phyloP scores from a whole-genome alignment of 805 yeast species.

The Candida sanyiensis region DNA sequence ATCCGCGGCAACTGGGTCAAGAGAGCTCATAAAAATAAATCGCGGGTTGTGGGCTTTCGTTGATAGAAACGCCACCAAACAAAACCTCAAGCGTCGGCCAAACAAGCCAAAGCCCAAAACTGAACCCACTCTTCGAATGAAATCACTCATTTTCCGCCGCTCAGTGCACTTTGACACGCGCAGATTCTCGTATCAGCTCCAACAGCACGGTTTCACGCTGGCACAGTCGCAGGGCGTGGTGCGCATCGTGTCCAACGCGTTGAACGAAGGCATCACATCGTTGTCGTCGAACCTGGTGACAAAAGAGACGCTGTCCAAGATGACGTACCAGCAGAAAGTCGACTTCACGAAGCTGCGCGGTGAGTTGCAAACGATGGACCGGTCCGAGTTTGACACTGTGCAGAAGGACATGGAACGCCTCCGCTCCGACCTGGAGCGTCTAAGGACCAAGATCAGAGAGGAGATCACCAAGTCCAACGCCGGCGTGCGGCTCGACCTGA shows the following conservation, averaged over 20 bases:
- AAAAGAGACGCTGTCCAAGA: slow-evolving; percentile 72
- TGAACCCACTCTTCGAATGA: too few relatives aligned
- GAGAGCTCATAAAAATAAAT: too few relatives aligned
- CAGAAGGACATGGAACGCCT: slow-evolving; percentile 85
- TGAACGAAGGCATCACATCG: slow-evolving; percentile 73
- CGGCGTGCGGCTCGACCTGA: slow-evolving; percentile 83
- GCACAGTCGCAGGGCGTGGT: slow-evolving; percentile 81
- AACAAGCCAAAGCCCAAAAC: too few relatives aligned
- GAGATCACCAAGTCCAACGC: slow-evolving; percentile 89
- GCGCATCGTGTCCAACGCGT: slow-evolving; percentile 61
- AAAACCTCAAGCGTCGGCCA: too few relatives aligned
- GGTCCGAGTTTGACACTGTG: slow-evolving; percentile 74
- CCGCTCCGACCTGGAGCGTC: slow-evolving; percentile 76
- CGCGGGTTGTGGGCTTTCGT: too few relatives aligned
- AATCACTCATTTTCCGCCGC: not conserved
- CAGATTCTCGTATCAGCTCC: slow-evolving; percentile 20
- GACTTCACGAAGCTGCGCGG: slow-evolving; percentile 94
- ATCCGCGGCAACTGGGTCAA: too few relatives aligned
- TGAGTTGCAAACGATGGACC: slow-evolving; percentile 83
- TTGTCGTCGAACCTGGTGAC: slow-evolving; percentile 77
- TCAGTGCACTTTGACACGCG: slow-evolving; percentile 25
- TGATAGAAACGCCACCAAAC: not conserved
- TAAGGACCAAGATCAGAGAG: slow-evolving; percentile 79
- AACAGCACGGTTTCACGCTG: slow-evolving; percentile 63
- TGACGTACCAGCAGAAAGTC: slow-evolving; percentile 92